phyloP scores from a whole-genome alignment of 176 grass and related monocot species.

The Melocanna baccifera region DNA sequence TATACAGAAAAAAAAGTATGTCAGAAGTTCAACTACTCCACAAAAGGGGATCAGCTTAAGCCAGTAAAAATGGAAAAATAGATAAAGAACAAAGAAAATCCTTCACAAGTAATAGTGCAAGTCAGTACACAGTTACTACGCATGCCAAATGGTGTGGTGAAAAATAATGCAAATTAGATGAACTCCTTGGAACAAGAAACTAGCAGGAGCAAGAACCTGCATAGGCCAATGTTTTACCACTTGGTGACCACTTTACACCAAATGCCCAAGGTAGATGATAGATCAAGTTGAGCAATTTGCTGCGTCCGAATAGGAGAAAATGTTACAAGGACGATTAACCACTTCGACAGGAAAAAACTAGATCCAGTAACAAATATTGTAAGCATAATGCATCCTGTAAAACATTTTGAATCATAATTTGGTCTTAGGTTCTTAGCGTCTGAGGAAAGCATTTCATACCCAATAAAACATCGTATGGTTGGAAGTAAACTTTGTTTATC shows the following conservation, averaged over 20 bases:
- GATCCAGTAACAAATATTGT: neutral
- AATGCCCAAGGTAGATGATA: constrained; percentile 90
- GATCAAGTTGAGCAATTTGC: constrained; percentile 98
- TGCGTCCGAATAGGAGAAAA: constrained; percentile 41
- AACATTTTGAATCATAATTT: neutral
- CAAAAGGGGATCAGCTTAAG: no score
- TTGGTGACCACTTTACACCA: constrained; percentile 96
- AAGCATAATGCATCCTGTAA: neutral
- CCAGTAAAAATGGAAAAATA: no score
- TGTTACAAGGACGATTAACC: neutral
- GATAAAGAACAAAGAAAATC: neutral
- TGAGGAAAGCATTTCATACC: neutral
- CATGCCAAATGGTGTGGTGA: neutral
- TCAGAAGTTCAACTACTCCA: neutral
- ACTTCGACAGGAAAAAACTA: neutral
- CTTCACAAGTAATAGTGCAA: neutral
- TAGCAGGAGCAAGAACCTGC: constrained; percentile 46
- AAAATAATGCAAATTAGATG: neutral
- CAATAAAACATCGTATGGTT: neutral
- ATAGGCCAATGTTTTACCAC: constrained; percentile 88
- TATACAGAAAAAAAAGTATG: neutral
- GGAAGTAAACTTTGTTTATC: neutral
- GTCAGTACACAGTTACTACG: neutral
- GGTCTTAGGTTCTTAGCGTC: neutral
- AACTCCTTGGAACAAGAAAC: constrained; percentile 25